A percentile compares a stretch with the other conserved stretches of the same genome.
phyloP scores from a whole-genome alignment of 2,329 filamentous ascomycete species.

The Bipolaris bicolor region DNA sequence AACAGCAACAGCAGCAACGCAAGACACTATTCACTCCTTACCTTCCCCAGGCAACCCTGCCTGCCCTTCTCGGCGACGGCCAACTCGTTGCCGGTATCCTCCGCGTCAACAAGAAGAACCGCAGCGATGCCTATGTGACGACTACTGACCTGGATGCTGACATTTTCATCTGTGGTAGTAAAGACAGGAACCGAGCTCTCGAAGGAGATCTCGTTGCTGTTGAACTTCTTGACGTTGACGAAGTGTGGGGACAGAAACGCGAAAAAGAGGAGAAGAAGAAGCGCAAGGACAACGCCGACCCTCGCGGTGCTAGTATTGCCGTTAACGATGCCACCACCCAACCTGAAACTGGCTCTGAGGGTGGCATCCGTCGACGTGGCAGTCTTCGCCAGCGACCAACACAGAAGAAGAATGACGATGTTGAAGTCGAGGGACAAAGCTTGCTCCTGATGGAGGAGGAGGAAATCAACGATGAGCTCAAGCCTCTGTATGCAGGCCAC shows the following conservation, averaged over 20 bases:
- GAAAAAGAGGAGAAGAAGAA: slow-evolving; percentile 99
- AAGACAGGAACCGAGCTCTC: slow-evolving; percentile 94
- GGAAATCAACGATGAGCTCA: slow-evolving; percentile 97
- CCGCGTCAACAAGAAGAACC: slow-evolving; percentile 99
- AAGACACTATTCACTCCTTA: slow-evolving; percentile 99
- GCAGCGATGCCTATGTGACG: slow-evolving; percentile 96
- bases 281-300: slow-evolving; percentile 97
- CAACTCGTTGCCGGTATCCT: slow-evolving; percentile 96
- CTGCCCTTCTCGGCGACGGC: slow-evolving; percentile 86
- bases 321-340: slow-evolving; percentile 66
- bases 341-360: slow-evolving; percentile 69
- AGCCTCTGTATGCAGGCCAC: slow-evolving; percentile 95
- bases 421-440: slow-evolving; percentile 97
- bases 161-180: slow-evolving; percentile 99
- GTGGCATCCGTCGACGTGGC: slow-evolving; percentile 87
- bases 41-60: slow-evolving; percentile 89
- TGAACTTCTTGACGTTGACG: slow-evolving; percentile 95
- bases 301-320: slow-evolving; percentile 77
- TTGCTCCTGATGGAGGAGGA: slow-evolving; percentile 96
- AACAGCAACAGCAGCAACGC: slow-evolving; percentile 92
- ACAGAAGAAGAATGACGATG: slow-evolving; percentile 99
- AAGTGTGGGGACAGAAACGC: slow-evolving; percentile 98
- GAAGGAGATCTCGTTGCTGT: slow-evolving; percentile 96
- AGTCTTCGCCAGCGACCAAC: slow-evolving; percentile 96
- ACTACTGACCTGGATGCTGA: slow-evolving; percentile 94